Evolutionary conservation across 768 basidiomycete genomes (phyloP).

Genomic region (Kwoniella newhampshirensis): DNA sequence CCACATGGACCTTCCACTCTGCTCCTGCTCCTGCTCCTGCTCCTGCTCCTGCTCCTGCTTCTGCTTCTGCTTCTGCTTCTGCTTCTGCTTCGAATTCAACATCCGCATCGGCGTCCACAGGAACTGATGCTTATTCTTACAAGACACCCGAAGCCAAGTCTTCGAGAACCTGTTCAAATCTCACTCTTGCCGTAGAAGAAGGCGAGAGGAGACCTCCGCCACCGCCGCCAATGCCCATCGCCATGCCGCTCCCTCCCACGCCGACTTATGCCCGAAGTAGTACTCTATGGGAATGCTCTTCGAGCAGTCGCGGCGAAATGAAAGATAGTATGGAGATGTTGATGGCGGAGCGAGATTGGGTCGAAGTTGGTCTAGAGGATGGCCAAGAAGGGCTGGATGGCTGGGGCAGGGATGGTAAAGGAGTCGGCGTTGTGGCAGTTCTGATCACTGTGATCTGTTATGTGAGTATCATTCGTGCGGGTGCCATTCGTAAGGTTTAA

Average conservation of each 20-base stretch:
- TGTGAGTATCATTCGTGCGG: conserved; percentile 22
- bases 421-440: conserved; percentile 32
- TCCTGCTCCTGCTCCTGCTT: too few relatives aligned
- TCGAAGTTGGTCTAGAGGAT: conserved; percentile 20
- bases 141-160: conserved; percentile 13
- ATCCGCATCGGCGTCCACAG: neutral
- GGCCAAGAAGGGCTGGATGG: conserved; percentile 32
- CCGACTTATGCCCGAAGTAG: conserved; percentile 28
- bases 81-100: conserved; percentile 14
- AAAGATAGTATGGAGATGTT: conserved; percentile 41
- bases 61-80: conserved; percentile 25
- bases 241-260: conserved; percentile 45
- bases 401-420: conserved; percentile 30
- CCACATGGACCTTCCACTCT: conserved; percentile 36
- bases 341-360: conserved; percentile 40
- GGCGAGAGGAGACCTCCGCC: conserved; percentile 32
- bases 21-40: too few relatives aligned
- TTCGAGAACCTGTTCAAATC: neutral
- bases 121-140: neutral
- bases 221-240: conserved; percentile 40
- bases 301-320: neutral
- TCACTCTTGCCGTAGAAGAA: neutral
- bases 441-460: conserved; percentile 24
- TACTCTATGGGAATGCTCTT: conserved; percentile 21
- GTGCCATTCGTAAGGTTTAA: neutral